Evolutionary conservation across 345 rosid genomes (phyloP), one percentile per base, ranked within the genome.

Genomic region (Camelina laxa): DNA sequence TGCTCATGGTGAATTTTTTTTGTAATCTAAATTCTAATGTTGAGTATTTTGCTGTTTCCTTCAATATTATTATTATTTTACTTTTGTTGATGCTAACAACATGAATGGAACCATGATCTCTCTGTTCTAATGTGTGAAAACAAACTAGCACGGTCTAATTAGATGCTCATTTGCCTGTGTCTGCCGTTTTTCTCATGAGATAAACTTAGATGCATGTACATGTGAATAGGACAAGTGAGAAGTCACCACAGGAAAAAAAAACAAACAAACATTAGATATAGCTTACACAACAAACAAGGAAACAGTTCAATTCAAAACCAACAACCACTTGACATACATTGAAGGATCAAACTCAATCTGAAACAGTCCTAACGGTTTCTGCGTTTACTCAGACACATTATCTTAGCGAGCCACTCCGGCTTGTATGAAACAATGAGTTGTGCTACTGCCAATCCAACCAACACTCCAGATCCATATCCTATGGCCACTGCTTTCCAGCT

Each of bases 381-480:
- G 33, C 21, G 45, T 1, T 38, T 19, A 7, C 11, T 51, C 17
- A 0, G 16, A 9, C 55, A n/a, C 20, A 19, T 41, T 5, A 63
- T 30, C 55, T 51, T 62, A 3, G 1, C 4, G 10, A 73, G 76
- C 76, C 56, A 73, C 64, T 30, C 64, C 0, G 70, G 70, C 0
- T 73, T 73, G 47, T 63, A 64, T 5, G 47, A 63, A 42, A 47
- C 45, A 19, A 73, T 54, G 24, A 73, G 36, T 30, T 73, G 70
- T 63, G 63, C 62, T 41, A 73, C 9, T 9, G 36, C 44, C 56
- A 73, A 53, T 73, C 70, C 70, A 63, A 73, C 2, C 35, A 64
- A 63, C 9, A 63, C 27, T 19, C 77, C 77, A 42, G 36, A 1
- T 7, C 48, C 70, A 54, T 31, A 73, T 1, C 70, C 77, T 54